These are phyloP conservation scores for Medicago truncatula DNA, from an alignment of 306 rosid species.

Conservation along the genomic window DNA sequence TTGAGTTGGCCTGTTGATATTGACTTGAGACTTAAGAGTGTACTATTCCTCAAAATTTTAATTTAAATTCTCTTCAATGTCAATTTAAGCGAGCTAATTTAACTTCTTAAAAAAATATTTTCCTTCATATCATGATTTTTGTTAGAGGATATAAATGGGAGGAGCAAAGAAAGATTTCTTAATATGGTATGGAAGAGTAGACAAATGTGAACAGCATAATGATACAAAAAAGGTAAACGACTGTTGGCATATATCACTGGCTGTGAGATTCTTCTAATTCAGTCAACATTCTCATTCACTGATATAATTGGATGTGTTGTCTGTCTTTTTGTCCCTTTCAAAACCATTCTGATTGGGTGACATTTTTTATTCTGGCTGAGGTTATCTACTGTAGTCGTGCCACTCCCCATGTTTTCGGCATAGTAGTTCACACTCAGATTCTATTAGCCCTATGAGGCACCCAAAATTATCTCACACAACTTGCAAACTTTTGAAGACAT, in stretches of 20 bases:
- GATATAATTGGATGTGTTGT: not conserved
- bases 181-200: too few species aligned
- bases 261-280: slow-evolving; percentile 21
- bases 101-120: too few species aligned
- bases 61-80: too few species aligned
- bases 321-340: not conserved
- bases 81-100: too few species aligned
- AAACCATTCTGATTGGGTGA: not conserved
- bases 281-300: slow-evolving; percentile 15
- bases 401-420: not conserved
- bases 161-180: too few species aligned
- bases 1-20: too few species aligned
- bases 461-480: not conserved
- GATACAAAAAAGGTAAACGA: not conserved
- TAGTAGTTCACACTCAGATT: slow-evolving; percentile 3
- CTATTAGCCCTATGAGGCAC: not conserved
- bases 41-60: too few species aligned
- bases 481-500: not conserved
- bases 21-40: too few species aligned
- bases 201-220: not conserved
- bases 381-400: slow-evolving; percentile 2
- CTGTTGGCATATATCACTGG: slow-evolving; percentile 35
- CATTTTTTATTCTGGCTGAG: slow-evolving; percentile 5
- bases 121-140: too few species aligned
- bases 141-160: too few species aligned